Percentiles rank a stretch among this genome's conserved stretches.
These are phyloP conservation scores for Elymus sibiricus DNA, from an alignment of 176 grass and related monocot species.

Conservation along the genomic window DNA sequence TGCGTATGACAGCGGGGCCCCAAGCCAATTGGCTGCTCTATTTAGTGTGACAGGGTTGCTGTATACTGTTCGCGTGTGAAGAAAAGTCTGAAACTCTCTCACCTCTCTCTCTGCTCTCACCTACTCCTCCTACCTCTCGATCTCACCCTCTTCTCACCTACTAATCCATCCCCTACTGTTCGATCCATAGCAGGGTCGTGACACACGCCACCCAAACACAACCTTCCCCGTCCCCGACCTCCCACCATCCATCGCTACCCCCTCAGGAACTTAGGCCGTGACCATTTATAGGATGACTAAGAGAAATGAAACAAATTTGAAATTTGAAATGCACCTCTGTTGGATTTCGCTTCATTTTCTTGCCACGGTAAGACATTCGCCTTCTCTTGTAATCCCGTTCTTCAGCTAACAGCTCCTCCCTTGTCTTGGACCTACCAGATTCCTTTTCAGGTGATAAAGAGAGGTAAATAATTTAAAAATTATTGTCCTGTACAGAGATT, in stretches of 20 bases:
- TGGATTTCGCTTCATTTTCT: slow-evolving; percentile 83
- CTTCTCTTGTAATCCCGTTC: slow-evolving; percentile 98
- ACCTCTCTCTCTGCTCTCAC: no score
- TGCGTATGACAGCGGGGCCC: no score
- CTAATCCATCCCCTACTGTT: no score
- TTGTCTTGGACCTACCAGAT: slow-evolving; percentile 71
- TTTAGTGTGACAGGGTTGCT: no score
- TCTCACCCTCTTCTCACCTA: no score
- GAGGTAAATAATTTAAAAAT: not conserved
- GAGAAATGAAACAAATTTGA: not conserved
- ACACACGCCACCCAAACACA: not conserved
- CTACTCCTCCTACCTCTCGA: no score
- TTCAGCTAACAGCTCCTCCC: slow-evolving; percentile 91
- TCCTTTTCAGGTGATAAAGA: slow-evolving; percentile 40
- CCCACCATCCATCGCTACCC: no score
- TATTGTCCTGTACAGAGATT: not conserved
- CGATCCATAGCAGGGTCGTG: no score
- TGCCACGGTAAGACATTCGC: slow-evolving; percentile 90
- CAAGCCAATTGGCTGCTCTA: no score
- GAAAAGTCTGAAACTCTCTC: no score
- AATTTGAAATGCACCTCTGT: slow-evolving; percentile 59
- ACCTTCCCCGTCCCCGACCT: not conserved
- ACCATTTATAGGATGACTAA: not conserved
- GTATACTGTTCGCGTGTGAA: no score
- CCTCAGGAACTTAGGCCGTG: not conserved